Evolutionary conservation across 1,139 yeast genomes (phyloP).

Genomic region (Sugiyamaella japonica): DNA sequence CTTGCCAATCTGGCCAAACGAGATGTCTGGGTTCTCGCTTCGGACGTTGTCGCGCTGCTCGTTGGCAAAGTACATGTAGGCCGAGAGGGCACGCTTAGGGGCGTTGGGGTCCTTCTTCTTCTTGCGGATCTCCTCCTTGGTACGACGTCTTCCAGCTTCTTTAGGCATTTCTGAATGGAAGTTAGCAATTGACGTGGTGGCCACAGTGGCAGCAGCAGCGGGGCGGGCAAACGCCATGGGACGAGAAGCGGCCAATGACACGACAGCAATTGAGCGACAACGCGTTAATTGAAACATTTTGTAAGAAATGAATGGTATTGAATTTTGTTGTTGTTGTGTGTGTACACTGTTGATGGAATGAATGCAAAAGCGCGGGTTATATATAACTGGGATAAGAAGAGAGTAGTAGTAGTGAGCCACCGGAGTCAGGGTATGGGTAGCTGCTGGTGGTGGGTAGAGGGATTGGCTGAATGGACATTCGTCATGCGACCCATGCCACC

Average conservation of each 20-base stretch:
- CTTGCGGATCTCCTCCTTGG: constrained; percentile 28
- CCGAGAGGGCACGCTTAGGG: constrained; percentile 96
- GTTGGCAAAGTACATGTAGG: constrained; percentile 98
- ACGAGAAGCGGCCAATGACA: background rate
- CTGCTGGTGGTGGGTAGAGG: too few relatives aligned
- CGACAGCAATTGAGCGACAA: background rate
- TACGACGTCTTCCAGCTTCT: constrained; percentile 32
- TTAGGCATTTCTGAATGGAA: constrained; percentile 30
- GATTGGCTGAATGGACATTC: too few relatives aligned
- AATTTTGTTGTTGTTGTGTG: too few relatives aligned
- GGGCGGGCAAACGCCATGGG: too few relatives aligned
- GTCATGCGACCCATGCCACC: too few relatives aligned
- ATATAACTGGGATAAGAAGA: too few relatives aligned
- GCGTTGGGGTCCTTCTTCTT: constrained; percentile 77
- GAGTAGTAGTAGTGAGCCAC: too few relatives aligned
- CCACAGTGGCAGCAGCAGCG: background rate
- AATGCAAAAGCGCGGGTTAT: background rate
- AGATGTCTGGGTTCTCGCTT: constrained; percentile 90
- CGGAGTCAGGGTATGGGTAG: too few relatives aligned
- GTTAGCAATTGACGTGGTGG: background rate
- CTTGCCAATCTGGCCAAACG: constrained; percentile 60
- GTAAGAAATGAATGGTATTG: too few relatives aligned
- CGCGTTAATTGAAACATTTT: background rate
- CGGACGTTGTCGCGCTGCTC: constrained; percentile 94
- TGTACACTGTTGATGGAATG: background rate